Evolutionary conservation across 441 rosid genomes (phyloP), one percentile per base, ranked within the genome.

Genomic region (Gossypium lobatum): DNA sequence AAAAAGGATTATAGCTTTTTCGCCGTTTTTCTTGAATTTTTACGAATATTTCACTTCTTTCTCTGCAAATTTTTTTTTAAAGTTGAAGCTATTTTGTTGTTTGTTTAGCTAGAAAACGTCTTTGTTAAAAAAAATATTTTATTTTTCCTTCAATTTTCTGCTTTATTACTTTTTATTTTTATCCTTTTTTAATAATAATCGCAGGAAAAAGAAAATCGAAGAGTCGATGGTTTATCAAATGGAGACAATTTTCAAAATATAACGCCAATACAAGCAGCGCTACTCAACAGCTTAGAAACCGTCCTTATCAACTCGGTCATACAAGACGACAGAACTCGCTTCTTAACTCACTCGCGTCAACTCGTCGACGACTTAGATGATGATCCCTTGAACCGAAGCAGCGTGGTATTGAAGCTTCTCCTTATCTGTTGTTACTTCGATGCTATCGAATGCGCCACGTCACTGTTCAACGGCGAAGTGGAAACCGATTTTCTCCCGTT

Each of bases 381-480:
- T 6, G 70, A 28, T 76, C 74, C 72, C 25, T 75, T 23, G 73
- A 77, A 13, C 57, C 70, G 6, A 81, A 84, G 83, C 18, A 45
- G 55, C 28, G 62, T 72, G 16, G 83, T 84, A 14, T 69, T 83
- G 39, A 83, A 85, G 76, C 84, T 89, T 45, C 91, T 93, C 55
- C 82, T 60, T 18, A 45, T 79, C 70, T 87, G 97, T 70, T 93
- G 98, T 72, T 6, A 71, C 21, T 78, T 77, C 70, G 95, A 93
- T 72, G 77, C 98, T 26, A 71, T 85, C 0, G 74, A 73, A 64
- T 91, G 97, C 73, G 89, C 97, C 52, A 45, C 85, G 13, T 77
- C 87, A 4, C 83, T 91, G 61, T 25, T 91, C 77, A 84, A 79
- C 76, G 93, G 97, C 3, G 91, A 93, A 18, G 74, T 85, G 10